Evolutionary conservation across 768 basidiomycete genomes (phyloP), one percentile per base, ranked within the genome.

Genomic region (Coprinopsis sp.): DNA sequence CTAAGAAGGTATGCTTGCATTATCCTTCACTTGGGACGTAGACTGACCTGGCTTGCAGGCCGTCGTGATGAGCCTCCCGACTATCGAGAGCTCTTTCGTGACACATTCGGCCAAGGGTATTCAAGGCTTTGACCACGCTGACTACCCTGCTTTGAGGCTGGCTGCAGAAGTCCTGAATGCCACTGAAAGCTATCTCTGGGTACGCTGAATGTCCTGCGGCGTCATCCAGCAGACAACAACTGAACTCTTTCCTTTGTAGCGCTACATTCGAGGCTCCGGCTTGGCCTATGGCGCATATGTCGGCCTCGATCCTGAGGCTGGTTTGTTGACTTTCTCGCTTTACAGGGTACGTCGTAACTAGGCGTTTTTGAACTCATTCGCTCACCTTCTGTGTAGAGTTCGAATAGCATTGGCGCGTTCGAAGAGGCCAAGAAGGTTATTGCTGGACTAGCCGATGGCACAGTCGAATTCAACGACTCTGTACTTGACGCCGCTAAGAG

Each of bases 131-230:
- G 66, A 80, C 45, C 84, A 95, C 59, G 80, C 84, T 5, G 91
- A 94, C 50, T 84, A 84, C 56, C 84, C 95, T 2, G 85, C 84
- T n/a, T 66, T 95, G 22, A 77, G 84, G 18, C 77, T 98, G n/a
- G 83, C 93, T 3, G 66, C 82, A 2, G 88, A 94, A 54, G 81
- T 92, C 13, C 70, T 99, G 41, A 96, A 96, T 55, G 94, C 91
- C 11, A 82, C 91, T 8, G 96, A 98, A 69, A 88, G 91, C 53
- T 96, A 84, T 62, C 79, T 97, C 47, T 98, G 95, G 95, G 89
- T 91, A 44, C 23, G 57, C 33, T 16, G n/a, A n/a, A n/a, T n/a
- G n/a, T n/a, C n/a, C n/a, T n/a, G n/a, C n/a, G n/a, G n/a, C n/a
- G n/a, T n/a, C n/a, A n/a, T n/a, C n/a, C n/a, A n/a, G n/a, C n/a